Conservation (phyloP, 345 rosid species). For the Geranium rotundifolium region DNA sequence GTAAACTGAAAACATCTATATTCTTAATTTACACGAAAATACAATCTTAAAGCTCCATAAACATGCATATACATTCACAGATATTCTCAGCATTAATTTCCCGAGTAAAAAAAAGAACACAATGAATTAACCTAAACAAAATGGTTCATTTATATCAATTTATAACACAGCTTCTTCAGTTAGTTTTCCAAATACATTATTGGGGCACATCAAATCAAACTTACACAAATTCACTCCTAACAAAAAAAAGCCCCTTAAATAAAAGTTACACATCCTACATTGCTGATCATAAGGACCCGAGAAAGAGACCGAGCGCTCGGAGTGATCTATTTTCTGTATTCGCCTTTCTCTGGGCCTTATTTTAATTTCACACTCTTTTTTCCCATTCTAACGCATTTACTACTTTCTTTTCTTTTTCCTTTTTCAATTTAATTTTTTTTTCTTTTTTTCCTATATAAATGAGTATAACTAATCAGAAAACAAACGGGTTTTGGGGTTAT, state of each 20-base stretch:
- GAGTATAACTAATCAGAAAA: neutral
- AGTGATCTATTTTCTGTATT: neutral
- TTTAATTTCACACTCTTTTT: neutral
- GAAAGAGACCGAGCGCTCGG: neutral
- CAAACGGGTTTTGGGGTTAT: neutral
- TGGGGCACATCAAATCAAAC: slow-evolving; percentile 1
- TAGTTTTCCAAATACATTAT: neutral
- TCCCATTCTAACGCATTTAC: neutral
- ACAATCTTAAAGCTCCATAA: too few species aligned
- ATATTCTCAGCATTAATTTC: too few species aligned
- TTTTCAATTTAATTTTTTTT: too few species aligned
- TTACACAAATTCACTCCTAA: neutral
- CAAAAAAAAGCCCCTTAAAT: neutral
- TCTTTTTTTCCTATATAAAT: neutral
- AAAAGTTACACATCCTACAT: neutral
- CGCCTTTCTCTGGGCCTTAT: neutral
- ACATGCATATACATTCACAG: too few species aligned
- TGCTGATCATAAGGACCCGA: neutral
- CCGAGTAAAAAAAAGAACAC: neutral
- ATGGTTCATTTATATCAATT: neutral
- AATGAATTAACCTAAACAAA: neutral
- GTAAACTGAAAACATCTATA: too few species aligned
- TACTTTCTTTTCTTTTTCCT: neutral
- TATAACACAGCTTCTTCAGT: neutral
- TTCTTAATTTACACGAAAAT: too few species aligned